Evolutionary conservation across 352 stramenopile genomes (phyloP).

Genomic region (Aphanomyces astaci): DNA sequence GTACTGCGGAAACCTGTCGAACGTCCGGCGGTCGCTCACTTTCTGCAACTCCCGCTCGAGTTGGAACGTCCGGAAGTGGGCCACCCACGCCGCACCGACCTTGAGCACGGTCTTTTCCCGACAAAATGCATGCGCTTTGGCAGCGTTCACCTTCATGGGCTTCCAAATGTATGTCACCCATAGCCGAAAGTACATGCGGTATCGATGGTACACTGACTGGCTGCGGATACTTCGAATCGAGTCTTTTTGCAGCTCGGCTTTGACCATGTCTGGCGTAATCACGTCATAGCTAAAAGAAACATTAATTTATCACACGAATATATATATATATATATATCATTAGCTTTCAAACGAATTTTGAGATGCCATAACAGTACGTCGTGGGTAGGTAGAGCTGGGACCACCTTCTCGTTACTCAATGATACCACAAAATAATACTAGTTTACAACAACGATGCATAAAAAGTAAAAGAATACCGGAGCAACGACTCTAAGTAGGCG

Average conservation of each 20-base stretch:
- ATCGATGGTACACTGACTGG: conserved; percentile 29
- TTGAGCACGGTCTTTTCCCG: conserved; percentile 29
- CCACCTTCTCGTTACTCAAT: too few species aligned
- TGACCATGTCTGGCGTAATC: conserved; percentile 66
- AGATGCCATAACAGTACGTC: too few species aligned
- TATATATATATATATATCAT: too few species aligned
- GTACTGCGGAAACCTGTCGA: conserved; percentile 57
- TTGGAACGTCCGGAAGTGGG: conserved; percentile 41
- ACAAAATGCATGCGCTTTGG: conserved; percentile 32
- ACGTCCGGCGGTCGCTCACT: conserved; percentile 41
- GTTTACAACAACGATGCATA: too few species aligned
- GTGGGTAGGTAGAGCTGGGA: too few species aligned
- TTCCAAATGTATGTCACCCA: conserved; percentile 35
- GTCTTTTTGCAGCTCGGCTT: conserved; percentile 70
- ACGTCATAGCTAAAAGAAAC: conserved; percentile 41
- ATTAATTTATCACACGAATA: too few species aligned
- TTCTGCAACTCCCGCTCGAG: conserved; percentile 47
- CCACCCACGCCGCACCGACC: conserved; percentile 38
- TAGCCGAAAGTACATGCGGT: conserved; percentile 48
- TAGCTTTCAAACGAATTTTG: too few species aligned
- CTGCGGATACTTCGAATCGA: conserved; percentile 53
- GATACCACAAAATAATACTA: too few species aligned
- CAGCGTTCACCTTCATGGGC: conserved; percentile 38
- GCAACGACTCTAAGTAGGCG: conserved; percentile 45
- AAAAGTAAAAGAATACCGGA: conserved; percentile 32